Evolutionary conservation across 768 basidiomycete species (phyloP).

Genomic region (Pleurotus platypus): DNA sequence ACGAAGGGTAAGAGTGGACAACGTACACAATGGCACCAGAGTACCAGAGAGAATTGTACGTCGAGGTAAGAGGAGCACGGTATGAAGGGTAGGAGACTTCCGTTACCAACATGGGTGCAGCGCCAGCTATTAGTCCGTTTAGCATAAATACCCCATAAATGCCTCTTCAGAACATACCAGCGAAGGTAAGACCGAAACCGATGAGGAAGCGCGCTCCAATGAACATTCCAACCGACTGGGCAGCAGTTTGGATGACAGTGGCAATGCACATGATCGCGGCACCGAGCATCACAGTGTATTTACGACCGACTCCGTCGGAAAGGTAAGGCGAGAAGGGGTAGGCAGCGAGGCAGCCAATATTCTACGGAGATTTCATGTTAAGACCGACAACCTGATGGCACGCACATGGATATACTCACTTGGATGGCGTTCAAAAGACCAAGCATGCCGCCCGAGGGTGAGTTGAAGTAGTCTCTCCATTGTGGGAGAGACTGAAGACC

Average conservation of each 20-base stretch:
- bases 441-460: conserved; percentile 53
- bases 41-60: conserved; percentile 86
- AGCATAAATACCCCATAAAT: conserved; percentile 4
- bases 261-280: conserved; percentile 66
- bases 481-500: conserved; percentile 38
- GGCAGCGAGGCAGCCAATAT: conserved; percentile 66
- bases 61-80: conserved; percentile 73
- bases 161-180: conserved; percentile 31
- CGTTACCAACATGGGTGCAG: conserved; percentile 80
- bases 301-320: conserved; percentile 70
- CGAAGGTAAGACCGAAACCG: conserved; percentile 74
- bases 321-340: conserved; percentile 70
- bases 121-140: conserved; percentile 40
- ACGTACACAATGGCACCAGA: conserved; percentile 73
- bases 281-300: conserved; percentile 64
- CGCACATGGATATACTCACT: conserved; percentile 28
- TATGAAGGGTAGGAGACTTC: conserved; percentile 82
- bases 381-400: no score
- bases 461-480: conserved; percentile 59
- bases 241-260: conserved; percentile 64
- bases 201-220: conserved; percentile 49
- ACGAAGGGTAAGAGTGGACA: conserved; percentile 4
- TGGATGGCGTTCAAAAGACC: conserved; percentile 76
- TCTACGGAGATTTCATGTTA: conserved; percentile 30
- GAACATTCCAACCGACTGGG: conserved; percentile 24